Evolutionary conservation across 2,329 filamentous ascomycete genomes (phyloP).

Genomic region (Shiraia bambusicola): DNA sequence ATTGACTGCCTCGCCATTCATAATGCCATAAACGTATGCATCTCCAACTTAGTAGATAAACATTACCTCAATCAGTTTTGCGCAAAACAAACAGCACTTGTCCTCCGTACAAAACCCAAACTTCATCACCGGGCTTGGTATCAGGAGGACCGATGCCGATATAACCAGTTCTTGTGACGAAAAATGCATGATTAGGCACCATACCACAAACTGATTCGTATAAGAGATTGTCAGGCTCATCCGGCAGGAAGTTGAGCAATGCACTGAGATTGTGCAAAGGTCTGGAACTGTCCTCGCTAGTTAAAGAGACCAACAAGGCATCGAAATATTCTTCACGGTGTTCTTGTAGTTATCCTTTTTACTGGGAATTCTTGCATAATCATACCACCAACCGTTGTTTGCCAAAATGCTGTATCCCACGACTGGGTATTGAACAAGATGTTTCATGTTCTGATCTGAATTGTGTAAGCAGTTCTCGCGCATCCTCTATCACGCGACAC

Average conservation of each 20-base stretch:
- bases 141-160: constrained; percentile 17
- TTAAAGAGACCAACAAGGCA: too few relatives aligned
- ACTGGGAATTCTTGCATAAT: constrained; percentile 15
- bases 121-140: constrained; percentile 9
- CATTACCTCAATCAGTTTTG: neutral
- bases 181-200: constrained; percentile 11
- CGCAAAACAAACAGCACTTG: constrained; percentile 18
- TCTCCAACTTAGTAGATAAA: constrained; percentile 10
- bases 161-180: constrained; percentile 18
- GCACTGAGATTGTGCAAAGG: too few relatives aligned
- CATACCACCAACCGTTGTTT: constrained; percentile 13
- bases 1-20: constrained; percentile 18
- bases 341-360: constrained; percentile 1
- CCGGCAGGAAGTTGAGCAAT: too few relatives aligned
- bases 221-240: neutral
- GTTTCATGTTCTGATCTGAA: neutral
- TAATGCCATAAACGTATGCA: constrained; percentile 18
- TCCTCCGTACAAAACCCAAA: constrained; percentile 19
- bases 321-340: neutral
- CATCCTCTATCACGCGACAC: neutral
- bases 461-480: neutral
- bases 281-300: neutral
- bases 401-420: constrained; percentile 9
- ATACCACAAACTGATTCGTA: constrained; percentile 3
- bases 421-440: neutral